phyloP scores from a whole-genome alignment of 352 stramenopile species.

The Globisporangium parvum region DNA sequence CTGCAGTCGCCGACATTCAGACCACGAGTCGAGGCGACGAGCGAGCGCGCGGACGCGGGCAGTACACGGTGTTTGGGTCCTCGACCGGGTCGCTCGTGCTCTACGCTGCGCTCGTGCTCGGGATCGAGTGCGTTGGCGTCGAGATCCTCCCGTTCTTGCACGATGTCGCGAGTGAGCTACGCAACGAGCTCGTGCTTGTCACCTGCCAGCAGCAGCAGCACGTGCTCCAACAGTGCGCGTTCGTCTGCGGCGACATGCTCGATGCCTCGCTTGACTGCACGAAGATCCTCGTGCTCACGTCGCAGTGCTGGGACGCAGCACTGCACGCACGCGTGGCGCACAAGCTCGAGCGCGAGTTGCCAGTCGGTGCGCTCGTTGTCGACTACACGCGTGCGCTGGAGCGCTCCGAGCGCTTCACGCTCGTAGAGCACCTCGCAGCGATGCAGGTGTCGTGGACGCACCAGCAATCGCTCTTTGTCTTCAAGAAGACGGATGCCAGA shows the following conservation, averaged over 20 bases:
- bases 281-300: constrained; percentile 42
- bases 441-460: constrained; percentile 40
- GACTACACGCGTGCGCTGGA: constrained; percentile 45
- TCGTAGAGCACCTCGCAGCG: constrained; percentile 16
- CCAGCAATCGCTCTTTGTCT: constrained; percentile 33
- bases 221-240: constrained; percentile 11
- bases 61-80: constrained; percentile 42
- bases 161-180: constrained; percentile 17
- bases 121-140: constrained; percentile 26
- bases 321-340: constrained; percentile 25
- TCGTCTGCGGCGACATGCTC: constrained; percentile 42
- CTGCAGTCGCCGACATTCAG: constrained; percentile 9
- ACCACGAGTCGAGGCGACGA: too few relatives aligned
- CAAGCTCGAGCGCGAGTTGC: constrained; percentile 43
- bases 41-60: not conserved
- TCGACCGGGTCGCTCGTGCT: constrained; percentile 51
- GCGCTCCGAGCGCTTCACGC: constrained; percentile 18
- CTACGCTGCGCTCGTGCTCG: constrained; percentile 30
- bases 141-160: constrained; percentile 51
- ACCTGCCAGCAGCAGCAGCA: too few relatives aligned
- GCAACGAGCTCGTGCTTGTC: constrained; percentile 10
- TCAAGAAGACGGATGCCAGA: too few relatives aligned
- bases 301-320: constrained; percentile 48
- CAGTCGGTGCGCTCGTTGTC: constrained; percentile 24
- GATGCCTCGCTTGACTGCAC: constrained; percentile 16